Evolutionary conservation across 257 asterid genomes (phyloP).

Genomic region (Solanum bulbocastanum): DNA sequence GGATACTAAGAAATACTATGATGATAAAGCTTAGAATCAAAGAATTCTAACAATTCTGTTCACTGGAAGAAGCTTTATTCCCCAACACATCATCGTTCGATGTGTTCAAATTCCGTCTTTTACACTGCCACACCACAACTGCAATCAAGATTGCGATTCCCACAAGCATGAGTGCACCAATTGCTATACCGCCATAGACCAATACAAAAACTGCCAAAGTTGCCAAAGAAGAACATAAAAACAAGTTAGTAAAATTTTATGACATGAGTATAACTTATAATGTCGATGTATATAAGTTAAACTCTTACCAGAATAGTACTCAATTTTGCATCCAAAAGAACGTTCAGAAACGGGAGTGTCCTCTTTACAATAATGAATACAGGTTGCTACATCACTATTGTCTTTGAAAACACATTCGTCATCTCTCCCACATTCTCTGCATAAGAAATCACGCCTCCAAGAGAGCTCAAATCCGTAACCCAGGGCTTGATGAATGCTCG

Average conservation of each 20-base stretch:
- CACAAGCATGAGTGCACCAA: slow-evolving; percentile 3
- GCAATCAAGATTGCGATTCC: slow-evolving; percentile 27
- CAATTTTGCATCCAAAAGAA: background rate
- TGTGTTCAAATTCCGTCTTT: slow-evolving; percentile 7
- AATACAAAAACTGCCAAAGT: background rate
- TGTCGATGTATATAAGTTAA: background rate
- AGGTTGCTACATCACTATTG: slow-evolving; percentile 1
- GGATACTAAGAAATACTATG: background rate
- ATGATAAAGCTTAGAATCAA: background rate
- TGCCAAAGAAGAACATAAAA: background rate
- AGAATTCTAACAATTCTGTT: background rate
- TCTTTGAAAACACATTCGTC: background rate
- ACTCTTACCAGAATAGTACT: background rate
- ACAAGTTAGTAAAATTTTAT: background rate
- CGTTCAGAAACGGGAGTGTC: background rate
- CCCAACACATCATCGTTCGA: background rate
- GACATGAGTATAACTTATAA: background rate
- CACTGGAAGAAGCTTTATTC: background rate
- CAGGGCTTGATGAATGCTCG: background rate
- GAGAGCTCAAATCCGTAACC: background rate
- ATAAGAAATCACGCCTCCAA: background rate
- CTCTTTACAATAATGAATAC: slow-evolving; percentile 3
- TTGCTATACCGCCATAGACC: background rate
- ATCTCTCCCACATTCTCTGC: background rate
- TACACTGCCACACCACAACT: slow-evolving; percentile 16